Base-by-base conservation (phyloP, 148 eudicot genomes). In the Cornus suecica region DNA sequence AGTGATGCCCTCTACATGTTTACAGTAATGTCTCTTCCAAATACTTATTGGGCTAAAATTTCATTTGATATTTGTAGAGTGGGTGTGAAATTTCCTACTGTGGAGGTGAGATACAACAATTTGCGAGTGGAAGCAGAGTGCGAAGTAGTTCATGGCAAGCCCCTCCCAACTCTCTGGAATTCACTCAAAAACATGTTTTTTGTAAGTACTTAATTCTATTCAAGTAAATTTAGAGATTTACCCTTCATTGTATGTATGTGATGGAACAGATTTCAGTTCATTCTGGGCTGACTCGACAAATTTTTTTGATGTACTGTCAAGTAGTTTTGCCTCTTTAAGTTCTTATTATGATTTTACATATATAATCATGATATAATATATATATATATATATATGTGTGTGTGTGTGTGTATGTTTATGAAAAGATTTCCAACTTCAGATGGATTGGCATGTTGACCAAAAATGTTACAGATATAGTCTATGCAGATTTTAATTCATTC, bases 91-190 rank as follows among this genome's bases (percentile, higher is more conserved):
- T 77, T 89, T 68, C 96, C 97, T 4, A 79, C 90, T 1, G 87
- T 94, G 51, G 91, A 92, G 73, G 90, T 90, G 67, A 87, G 93
- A 81, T 94, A 88, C 58, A 70, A 70, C 14, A 89, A 89, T 83
- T 83, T 94, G 66, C 62, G 29, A 41, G 87, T 94, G 69, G 91
- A 90, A 71, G 95, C 92, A 10, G 82, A 86, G 76, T 92, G 95
- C 78, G 86, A 86, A 78, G 91, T 94, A 4, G 89, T 92, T 61
- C 79, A 85, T 73, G 98, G 98, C 26, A 94, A 90, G 86, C 93
- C 98, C 22, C 92, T 94, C 34, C 97, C 98, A 0, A 88, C 98
- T 48, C 89, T 94, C 6, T 94, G 97, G 97, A 94, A 94, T 72
- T 86, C 94, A 72, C 58, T 92, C 3, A 90, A 87, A 78, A 84